Percentiles rank a stretch among this genome's conserved stretches.
These are phyloP conservation scores for Pisolithus microcarpus DNA, from an alignment of 768 basidiomycete species.

Conservation along the genomic window DNA sequence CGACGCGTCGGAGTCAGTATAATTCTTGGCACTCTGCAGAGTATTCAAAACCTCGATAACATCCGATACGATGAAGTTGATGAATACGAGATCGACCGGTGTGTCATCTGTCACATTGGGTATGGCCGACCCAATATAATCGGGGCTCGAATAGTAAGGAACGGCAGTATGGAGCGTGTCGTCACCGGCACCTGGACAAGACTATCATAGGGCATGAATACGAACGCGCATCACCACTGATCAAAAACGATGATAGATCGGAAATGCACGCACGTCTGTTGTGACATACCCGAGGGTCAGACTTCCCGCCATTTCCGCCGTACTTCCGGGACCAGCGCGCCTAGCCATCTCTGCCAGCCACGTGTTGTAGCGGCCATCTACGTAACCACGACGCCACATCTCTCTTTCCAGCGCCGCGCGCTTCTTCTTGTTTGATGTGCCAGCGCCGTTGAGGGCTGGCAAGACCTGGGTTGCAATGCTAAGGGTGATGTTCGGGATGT, in stretches of 20 bases:
- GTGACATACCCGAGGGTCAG: constrained; percentile 75
- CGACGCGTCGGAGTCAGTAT: constrained; percentile 43
- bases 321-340: constrained; percentile 29
- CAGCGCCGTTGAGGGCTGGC: constrained; percentile 42
- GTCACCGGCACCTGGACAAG: constrained; percentile 71
- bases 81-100: constrained; percentile 67
- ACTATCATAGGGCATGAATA: constrained; percentile 26
- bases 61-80: constrained; percentile 55
- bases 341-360: constrained; percentile 58
- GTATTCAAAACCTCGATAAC: constrained; percentile 50
- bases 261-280: constrained; percentile 41
- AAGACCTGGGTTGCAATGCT: constrained; percentile 48
- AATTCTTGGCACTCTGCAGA: constrained; percentile 44
- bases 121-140: constrained; percentile 51
- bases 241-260: neutral
- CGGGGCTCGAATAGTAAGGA: constrained; percentile 46
- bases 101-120: constrained; percentile 45
- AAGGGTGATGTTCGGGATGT: constrained; percentile 47
- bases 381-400: constrained; percentile 38
- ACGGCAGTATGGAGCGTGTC: constrained; percentile 60
- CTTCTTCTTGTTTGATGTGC: constrained; percentile 30
- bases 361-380: constrained; percentile 40
- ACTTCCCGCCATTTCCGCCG: constrained; percentile 34
- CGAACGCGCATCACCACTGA: neutral
- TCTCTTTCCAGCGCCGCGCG: constrained; percentile 17